Conservation (phyloP, 2,329 filamentous ascomycete species). For the Talaromyces sp. region DNA sequence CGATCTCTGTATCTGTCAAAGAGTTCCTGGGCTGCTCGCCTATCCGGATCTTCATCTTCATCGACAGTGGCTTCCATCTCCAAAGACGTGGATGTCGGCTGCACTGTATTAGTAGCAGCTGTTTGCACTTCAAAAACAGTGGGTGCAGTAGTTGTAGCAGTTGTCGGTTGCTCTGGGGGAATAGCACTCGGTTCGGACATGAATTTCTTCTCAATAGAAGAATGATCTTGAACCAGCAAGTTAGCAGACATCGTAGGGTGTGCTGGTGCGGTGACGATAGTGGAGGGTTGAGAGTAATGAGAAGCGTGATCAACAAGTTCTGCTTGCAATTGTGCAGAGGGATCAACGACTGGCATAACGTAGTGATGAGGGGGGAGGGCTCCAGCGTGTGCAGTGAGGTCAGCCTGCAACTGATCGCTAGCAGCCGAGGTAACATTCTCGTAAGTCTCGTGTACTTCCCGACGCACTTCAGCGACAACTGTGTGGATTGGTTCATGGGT, state of each 20-base stretch:
- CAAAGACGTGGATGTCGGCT: background rate
- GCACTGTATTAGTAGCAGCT: background rate
- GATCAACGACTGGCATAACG: background rate
- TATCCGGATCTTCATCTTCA: background rate
- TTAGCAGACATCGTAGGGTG: slow-evolving; percentile 6
- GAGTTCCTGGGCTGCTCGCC: background rate
- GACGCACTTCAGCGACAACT: background rate
- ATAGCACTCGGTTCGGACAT: background rate
- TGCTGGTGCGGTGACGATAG: background rate
- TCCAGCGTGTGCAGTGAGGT: background rate
- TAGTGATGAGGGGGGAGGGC: background rate
- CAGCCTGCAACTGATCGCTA: slow-evolving; percentile 9
- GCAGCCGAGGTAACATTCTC: background rate
- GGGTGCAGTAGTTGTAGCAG: background rate
- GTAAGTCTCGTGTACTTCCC: background rate
- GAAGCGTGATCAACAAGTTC: slow-evolving; percentile 8
- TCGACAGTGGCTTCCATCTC: background rate
- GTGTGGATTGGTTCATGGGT: background rate
- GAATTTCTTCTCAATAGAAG: background rate
- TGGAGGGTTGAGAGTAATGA: background rate
- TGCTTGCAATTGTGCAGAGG: slow-evolving; percentile 15
- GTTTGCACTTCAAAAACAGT: background rate
- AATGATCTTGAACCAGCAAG: background rate
- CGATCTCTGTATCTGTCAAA: background rate
- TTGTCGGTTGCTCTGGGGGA: background rate